These are phyloP conservation scores for Adansonia grandidieri DNA, from an alignment of 441 rosid genomes.

Conservation along the genomic window DNA sequence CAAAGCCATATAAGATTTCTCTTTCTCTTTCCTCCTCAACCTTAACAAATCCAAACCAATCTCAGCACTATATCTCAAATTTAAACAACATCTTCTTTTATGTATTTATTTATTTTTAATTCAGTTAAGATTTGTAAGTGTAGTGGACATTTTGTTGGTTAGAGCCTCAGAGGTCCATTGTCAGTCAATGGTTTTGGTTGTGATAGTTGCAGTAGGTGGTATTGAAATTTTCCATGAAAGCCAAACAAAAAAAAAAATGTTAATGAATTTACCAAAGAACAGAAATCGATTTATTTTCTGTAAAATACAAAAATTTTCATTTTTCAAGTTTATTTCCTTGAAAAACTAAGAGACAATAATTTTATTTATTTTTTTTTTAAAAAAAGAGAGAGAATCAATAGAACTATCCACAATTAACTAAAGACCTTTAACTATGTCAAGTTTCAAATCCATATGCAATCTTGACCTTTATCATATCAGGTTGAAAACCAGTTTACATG, in stretches of 20 bases:
- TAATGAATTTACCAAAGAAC: not conserved
- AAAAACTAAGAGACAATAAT: not conserved
- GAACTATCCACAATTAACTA: not conserved
- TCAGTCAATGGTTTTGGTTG: not conserved
- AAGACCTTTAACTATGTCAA: not conserved
- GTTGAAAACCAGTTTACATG: not conserved
- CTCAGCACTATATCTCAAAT: not conserved
- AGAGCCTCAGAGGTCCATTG: not conserved
- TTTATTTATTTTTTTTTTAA: not conserved
- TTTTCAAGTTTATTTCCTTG: not conserved
- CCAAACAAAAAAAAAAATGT: not conserved
- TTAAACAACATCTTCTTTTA: not conserved
- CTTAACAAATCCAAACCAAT: not conserved
- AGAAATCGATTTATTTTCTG: not conserved
- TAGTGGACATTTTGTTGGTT: not conserved
- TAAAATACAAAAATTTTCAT: not conserved
- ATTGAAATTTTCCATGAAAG: not conserved
- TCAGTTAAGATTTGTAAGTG: not conserved
- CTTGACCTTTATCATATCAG: not conserved
- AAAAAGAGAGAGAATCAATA: not conserved
- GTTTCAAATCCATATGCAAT: not conserved
- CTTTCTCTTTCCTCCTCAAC: not conserved
- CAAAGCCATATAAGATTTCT: not conserved
- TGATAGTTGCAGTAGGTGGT: not conserved
- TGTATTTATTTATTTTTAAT: not conserved